Base-by-base conservation (phyloP, 768 basidiomycete species). In the Kwoniella dendrophila region DNA sequence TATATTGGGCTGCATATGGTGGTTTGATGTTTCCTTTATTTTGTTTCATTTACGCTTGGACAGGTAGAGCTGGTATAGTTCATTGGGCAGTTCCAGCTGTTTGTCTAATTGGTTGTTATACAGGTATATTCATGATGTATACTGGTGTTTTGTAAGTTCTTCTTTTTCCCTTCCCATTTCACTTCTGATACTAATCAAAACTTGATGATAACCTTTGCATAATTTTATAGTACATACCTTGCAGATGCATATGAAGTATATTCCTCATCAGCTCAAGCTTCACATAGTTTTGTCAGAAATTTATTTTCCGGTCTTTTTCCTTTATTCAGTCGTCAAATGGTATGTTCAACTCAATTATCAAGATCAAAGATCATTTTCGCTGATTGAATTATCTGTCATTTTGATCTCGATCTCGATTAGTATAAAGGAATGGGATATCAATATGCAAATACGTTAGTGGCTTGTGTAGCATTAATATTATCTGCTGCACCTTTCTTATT, bases 221-320 rank as follows among this genome's bases (percentile, higher is more conserved):
- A n/a, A n/a, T n/a, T 22, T 20, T 22, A 26, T 54, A 71, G 71
- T 52, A 73, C 61, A 16, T 75, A 73, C 50, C 61, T 73, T n/a
- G 67, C 75, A 8, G 76, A 73, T 59, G 73, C 73, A 3, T 78
- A 78, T 56, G 77, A 78, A 59, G 65, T 67, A 0, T 76, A 75
- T 53, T 73, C 71, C 3, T 72, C 70, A 1, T 73, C 71, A 18
- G 77, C 77, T 1, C 77, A 78, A 55, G 75, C 77, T 0, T 70
- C 74, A 14, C 76, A 77, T 29, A 60, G 58, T 50, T 74, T 66
- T 26, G 59, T 51, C 3, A 45, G 69, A 11, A 78, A 78, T 55
- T 30, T 78, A 3, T 44, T 61, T 18, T 63, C 63, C 3, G 77
- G 55, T 0, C 24, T 67, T 18, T 71, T 75, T 43, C 77, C 77